These are phyloP conservation scores for Chlorella sp. DNA, from an alignment of 139 green algal genomes.

Conservation along the genomic window DNA sequence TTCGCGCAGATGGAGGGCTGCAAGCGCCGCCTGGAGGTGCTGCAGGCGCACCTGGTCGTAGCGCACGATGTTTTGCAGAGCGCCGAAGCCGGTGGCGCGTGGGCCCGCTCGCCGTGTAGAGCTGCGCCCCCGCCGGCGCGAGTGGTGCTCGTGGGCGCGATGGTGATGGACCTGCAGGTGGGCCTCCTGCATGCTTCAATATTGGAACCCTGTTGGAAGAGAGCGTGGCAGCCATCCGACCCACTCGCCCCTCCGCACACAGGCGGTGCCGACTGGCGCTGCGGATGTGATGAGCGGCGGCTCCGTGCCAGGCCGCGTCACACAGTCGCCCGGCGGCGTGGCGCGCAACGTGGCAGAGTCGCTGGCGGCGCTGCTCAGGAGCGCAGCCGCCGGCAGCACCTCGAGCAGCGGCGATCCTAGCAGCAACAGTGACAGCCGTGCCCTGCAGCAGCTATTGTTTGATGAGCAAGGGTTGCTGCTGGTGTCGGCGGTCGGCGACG, in stretches of 20 bases:
- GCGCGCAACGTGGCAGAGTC: slow-evolving; percentile 64
- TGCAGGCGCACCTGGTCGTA: not conserved
- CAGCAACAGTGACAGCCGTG: not conserved
- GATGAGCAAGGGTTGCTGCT: no score
- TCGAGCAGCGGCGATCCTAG: not conserved
- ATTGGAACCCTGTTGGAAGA: not conserved
- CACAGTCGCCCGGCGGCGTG: slow-evolving; percentile 57
- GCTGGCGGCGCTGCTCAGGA: slow-evolving; percentile 29
- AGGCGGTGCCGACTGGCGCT: slow-evolving; percentile 1
- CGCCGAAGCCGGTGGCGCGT: not conserved
- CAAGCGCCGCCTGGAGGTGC: not conserved
- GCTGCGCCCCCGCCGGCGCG: not conserved
- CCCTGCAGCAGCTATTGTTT: no score
- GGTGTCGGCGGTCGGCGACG: slow-evolving; percentile 49
- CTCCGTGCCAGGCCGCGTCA: slow-evolving; percentile 47
- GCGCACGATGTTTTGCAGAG: not conserved
- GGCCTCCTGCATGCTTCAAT: no score
- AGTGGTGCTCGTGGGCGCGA: slow-evolving; percentile 26
- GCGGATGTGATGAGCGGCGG: slow-evolving; percentile 24
- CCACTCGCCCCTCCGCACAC: no score
- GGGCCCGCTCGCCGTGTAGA: not conserved
- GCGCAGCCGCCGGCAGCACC: slow-evolving; percentile 2
- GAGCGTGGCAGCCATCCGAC: no score
- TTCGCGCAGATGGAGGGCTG: no score
- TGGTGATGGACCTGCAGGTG: slow-evolving; percentile 50